Conservation (phyloP, 768 basidiomycete genomes). For the Pisolithus microcarpus region DNA sequence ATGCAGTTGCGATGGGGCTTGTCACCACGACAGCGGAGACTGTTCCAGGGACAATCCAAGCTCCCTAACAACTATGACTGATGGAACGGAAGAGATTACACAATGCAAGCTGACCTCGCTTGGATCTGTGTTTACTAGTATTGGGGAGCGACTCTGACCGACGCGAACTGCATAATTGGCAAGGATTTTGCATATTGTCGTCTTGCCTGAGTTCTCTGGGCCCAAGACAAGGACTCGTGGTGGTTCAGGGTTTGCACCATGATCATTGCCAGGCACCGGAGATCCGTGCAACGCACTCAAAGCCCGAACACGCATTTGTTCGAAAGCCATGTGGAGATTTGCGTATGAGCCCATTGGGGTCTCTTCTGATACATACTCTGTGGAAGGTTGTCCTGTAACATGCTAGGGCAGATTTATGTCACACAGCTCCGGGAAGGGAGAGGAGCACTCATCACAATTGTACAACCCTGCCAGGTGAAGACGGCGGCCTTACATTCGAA, state of each 20-base stretch:
- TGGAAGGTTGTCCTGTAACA: conserved; percentile 82
- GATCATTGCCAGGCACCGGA: conserved; percentile 42
- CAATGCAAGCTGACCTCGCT: conserved; percentile 51
- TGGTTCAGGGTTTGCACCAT: conserved; percentile 44
- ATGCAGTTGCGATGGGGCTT: conserved; percentile 68
- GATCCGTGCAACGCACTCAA: conserved; percentile 56
- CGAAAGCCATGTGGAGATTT: conserved; percentile 85
- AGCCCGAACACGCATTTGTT: conserved; percentile 89
- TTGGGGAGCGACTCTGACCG: conserved; percentile 71
- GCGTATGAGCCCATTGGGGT: conserved; percentile 81
- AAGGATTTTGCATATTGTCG: conserved; percentile 82
- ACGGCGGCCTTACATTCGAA: conserved; percentile 86
- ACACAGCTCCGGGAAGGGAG: neutral
- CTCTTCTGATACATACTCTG: conserved; percentile 89
- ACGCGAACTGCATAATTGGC: conserved; percentile 80
- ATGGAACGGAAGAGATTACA: neutral
- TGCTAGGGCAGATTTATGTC: conserved; percentile 28
- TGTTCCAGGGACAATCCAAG: conserved; percentile 75
- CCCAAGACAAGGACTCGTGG: conserved; percentile 86
- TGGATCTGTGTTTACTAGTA: conserved; percentile 78
- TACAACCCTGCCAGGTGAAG: conserved; percentile 86
- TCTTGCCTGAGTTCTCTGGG: conserved; percentile 90
- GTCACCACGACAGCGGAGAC: conserved; percentile 62
- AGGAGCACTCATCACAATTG: conserved; percentile 76
- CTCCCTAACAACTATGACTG: conserved; percentile 45